These are phyloP conservation scores for Carex cristatella DNA, from an alignment of 176 grass and related monocot genomes.

Conservation along the genomic window DNA sequence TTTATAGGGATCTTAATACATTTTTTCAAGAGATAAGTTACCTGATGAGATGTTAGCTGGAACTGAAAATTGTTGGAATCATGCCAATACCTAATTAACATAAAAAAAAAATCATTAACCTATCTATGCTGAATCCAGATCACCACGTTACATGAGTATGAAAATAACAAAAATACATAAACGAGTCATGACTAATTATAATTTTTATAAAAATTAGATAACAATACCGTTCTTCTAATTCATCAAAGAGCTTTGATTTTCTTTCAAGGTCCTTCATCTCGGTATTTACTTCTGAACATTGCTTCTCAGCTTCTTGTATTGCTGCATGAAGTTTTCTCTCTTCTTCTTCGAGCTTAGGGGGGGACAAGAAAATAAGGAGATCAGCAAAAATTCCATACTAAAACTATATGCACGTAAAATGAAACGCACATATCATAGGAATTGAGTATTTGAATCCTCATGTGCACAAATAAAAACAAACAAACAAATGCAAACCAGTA, in stretches of 20 bases:
- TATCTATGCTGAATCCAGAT: slow-evolving; percentile 1
- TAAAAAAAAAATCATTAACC: slow-evolving; percentile 9
- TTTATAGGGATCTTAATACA: slow-evolving; percentile 15
- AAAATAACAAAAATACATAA: slow-evolving; percentile 5
- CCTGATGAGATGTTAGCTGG: slow-evolving; percentile 93
- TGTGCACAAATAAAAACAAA: not conserved
- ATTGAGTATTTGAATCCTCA: not conserved
- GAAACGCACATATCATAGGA: not conserved
- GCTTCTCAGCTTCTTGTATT: slow-evolving; percentile 90
- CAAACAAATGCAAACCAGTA: not conserved
- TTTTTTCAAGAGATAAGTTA: slow-evolving; percentile 26
- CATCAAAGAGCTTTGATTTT: slow-evolving; percentile 86
- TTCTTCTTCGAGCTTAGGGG: slow-evolving; percentile 64
- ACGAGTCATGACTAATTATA: not conserved
- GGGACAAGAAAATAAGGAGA: not conserved
- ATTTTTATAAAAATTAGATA: not conserved
- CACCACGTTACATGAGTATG: not conserved
- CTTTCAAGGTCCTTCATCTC: slow-evolving; percentile 72
- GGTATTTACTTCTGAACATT: slow-evolving; percentile 55
- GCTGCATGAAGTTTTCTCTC: slow-evolving; percentile 62
- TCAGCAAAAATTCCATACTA: not conserved
- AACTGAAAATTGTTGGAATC: slow-evolving; percentile 99
- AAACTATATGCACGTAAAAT: not conserved
- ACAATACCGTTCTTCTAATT: slow-evolving; percentile 72
- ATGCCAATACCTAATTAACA: slow-evolving; percentile 84